These are phyloP conservation scores for Saccharomycopsis crataegensis DNA, from an alignment of 1,139 yeast species.

Conservation along the genomic window DNA sequence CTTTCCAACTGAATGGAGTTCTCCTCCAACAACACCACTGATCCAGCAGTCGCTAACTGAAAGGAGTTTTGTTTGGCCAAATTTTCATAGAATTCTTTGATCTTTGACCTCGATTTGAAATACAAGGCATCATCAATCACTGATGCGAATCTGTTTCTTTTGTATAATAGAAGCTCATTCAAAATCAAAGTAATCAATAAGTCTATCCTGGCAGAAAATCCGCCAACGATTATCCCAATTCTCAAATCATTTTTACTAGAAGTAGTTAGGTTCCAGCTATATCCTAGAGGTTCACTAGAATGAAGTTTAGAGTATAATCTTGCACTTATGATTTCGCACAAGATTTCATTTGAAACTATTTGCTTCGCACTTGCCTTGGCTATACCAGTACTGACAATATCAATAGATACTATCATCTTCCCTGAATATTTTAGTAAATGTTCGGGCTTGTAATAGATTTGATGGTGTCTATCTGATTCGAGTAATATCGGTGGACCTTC, in stretches of 20 bases:
- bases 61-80: conserved; percentile 34
- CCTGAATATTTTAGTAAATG: conserved; percentile 22
- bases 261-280: conserved; percentile 47
- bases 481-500: conserved; percentile 25
- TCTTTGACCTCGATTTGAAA: neutral
- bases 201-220: conserved; percentile 36
- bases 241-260: conserved; percentile 44
- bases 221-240: conserved; percentile 42
- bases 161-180: conserved; percentile 11
- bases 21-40: conserved; percentile 46
- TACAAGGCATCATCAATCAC: conserved; percentile 14
- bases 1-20: conserved; percentile 44
- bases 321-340: conserved; percentile 39
- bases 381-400: conserved; percentile 28
- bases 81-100: conserved; percentile 19
- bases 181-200: conserved; percentile 25
- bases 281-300: conserved; percentile 43
- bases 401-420: conserved; percentile 37
- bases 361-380: conserved; percentile 32
- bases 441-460: conserved; percentile 46
- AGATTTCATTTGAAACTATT: conserved; percentile 34
- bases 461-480: conserved; percentile 25
- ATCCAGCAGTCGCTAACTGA: conserved; percentile 38
- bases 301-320: conserved; percentile 37
- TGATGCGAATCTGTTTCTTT: conserved; percentile 15